Evolutionary conservation across 2,329 filamentous ascomycete species (phyloP).

Genomic region (Penicillium sp.): DNA sequence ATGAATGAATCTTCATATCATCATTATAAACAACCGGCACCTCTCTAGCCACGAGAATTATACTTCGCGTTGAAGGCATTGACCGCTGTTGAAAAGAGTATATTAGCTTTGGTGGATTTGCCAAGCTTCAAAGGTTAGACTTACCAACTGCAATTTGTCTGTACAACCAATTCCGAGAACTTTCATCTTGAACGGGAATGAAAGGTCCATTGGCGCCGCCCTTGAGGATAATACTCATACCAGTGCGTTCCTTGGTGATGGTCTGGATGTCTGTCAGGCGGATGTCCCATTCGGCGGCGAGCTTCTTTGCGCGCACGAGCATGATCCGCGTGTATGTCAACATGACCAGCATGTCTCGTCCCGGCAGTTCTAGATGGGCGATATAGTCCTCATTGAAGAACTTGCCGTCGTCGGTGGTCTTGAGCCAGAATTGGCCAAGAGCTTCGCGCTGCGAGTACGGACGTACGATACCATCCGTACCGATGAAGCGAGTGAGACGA

Average conservation of each 20-base stretch:
- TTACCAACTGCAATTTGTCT: slow-evolving; percentile 56
- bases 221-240: slow-evolving; percentile 79
- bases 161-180: slow-evolving; percentile 61
- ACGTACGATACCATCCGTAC: slow-evolving; percentile 84
- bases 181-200: slow-evolving; percentile 87
- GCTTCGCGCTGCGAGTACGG: slow-evolving; percentile 94
- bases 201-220: slow-evolving; percentile 92
- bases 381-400: slow-evolving; percentile 98
- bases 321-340: slow-evolving; percentile 83
- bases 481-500: slow-evolving; percentile 86
- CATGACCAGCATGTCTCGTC: slow-evolving; percentile 83
- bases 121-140: slow-evolving; percentile 13
- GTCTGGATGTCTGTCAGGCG: slow-evolving; percentile 93
- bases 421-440: slow-evolving; percentile 96
- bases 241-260: slow-evolving; percentile 92
- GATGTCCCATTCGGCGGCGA: slow-evolving; percentile 93
- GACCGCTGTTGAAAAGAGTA: slow-evolving; percentile 44
- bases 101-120: slow-evolving; percentile 9
- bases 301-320: slow-evolving; percentile 76
- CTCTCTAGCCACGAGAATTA: slow-evolving; percentile 52
- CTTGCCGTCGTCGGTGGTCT: slow-evolving; percentile 93
- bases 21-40: slow-evolving; percentile 13
- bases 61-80: slow-evolving; percentile 64
- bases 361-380: slow-evolving; percentile 85
- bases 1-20: slow-evolving; percentile 18